These are phyloP conservation scores for Flaveria trinervia DNA, from an alignment of 129 eudicot species.

Conservation along the genomic window DNA sequence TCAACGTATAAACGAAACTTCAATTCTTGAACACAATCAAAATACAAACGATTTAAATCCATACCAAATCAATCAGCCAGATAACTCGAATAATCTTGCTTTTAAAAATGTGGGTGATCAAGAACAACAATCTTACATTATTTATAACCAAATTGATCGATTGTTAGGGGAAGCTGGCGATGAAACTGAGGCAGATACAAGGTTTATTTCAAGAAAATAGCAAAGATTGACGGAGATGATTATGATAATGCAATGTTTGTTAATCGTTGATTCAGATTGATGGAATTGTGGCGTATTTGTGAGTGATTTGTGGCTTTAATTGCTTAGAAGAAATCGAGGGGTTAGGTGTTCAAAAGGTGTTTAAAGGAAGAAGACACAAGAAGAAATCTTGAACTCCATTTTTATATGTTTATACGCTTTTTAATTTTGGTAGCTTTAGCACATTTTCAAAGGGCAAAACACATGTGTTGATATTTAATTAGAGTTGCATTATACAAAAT, in stretches of 20 bases:
- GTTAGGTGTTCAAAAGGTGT: constrained; percentile 1
- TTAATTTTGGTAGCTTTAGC: not conserved
- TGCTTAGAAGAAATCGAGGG: constrained; percentile 41
- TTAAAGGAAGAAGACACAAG: constrained; percentile 19
- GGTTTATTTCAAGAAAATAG: constrained; percentile 36
- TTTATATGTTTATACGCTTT: not conserved
- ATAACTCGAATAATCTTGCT: constrained; percentile 1
- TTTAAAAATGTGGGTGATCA: constrained; percentile 3
- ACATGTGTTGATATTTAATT: not conserved
- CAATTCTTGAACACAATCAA: not conserved
- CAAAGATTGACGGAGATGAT: constrained; percentile 43
- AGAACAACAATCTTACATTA: constrained; percentile 36
- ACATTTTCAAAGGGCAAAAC: not conserved
- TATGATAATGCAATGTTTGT: constrained; percentile 20
- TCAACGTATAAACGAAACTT: no score
- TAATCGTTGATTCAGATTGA: constrained; percentile 22
- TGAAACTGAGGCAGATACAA: constrained; percentile 40
- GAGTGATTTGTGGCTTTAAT: not conserved
- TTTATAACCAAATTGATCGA: constrained; percentile 23
- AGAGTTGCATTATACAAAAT: no score
- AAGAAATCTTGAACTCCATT: not conserved
- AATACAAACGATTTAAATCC: not conserved
- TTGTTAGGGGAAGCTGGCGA: constrained; percentile 37
- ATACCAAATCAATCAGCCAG: constrained; percentile 28
- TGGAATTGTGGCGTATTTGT: not conserved